A percentile compares a stretch with the other conserved stretches of the same genome.
phyloP scores from a whole-genome alignment of 2,329 filamentous ascomycete species.

The Penicillium digitatum region DNA sequence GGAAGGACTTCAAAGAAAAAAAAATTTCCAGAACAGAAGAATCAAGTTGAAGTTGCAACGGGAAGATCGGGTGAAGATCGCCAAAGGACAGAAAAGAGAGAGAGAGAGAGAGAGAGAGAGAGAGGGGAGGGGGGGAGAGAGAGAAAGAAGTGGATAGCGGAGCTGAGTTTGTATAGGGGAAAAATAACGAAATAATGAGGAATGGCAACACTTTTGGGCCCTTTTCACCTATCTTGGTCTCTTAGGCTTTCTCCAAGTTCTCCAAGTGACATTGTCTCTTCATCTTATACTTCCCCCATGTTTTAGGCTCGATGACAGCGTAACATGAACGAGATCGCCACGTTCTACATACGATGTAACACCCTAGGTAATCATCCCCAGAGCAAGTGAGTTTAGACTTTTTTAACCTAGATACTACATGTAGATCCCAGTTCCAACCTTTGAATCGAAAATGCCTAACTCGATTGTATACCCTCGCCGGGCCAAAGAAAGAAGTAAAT shows the following conservation, averaged over 20 bases:
- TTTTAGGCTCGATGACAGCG: neutral
- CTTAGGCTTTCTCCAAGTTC: neutral
- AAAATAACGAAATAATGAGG: slow-evolving; percentile 5
- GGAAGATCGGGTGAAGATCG: neutral
- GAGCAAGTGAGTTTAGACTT: neutral
- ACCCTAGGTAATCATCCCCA: neutral
- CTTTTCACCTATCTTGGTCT: neutral
- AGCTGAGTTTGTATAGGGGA: slow-evolving; percentile 17
- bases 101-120: slow-evolving; percentile 11
- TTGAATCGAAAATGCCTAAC: slow-evolving; percentile 12
- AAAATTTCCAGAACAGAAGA: neutral
- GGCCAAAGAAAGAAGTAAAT: neutral
- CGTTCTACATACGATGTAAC: neutral
- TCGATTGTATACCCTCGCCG: slow-evolving; percentile 4
- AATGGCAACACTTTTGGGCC: neutral
- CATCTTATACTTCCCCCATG: neutral
- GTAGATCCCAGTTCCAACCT: neutral
- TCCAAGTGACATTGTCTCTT: neutral
- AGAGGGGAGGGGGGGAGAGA: slow-evolving; percentile 6
- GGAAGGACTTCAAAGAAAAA: slow-evolving; percentile 3
- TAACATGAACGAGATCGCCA: neutral
- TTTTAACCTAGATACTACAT: neutral
- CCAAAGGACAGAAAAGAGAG: neutral
- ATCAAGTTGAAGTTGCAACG: neutral
- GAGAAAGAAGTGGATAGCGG: slow-evolving; percentile 20